Percentiles rank a stretch among this genome's conserved stretches.
phyloP scores from a whole-genome alignment of 2,329 filamentous ascomycete genomes.

The Thelonectria olida region DNA sequence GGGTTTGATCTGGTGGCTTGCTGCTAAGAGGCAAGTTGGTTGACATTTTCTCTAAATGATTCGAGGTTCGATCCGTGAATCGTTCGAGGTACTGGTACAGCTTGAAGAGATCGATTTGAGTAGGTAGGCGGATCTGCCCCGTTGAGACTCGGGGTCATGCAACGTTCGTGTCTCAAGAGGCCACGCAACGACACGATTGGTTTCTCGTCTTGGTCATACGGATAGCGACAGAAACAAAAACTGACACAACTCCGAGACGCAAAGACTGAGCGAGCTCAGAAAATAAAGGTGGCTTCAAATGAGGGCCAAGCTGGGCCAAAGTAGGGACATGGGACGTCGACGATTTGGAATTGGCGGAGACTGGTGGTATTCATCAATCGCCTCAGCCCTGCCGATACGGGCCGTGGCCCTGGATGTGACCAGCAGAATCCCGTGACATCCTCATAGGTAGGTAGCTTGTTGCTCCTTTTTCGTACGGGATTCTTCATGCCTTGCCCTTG shows the following conservation, averaged over 20 bases:
- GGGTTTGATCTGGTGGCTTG: conserved; percentile 2
- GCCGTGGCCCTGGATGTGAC: conserved; percentile 6
- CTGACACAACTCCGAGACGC: not conserved
- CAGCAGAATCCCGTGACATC: conserved; percentile 2
- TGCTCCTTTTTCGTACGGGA: not conserved
- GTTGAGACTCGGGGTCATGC: not conserved
- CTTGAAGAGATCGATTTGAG: not conserved
- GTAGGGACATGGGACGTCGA: conserved; percentile 9
- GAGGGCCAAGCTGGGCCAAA: no score
- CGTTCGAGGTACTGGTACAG: not conserved
- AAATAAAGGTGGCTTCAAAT: no score
- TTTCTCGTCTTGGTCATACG: not conserved
- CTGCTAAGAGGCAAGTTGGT: conserved; percentile 1
- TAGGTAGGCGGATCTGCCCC: not conserved
- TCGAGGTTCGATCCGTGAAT: not conserved
- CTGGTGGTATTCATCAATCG: conserved; percentile 4
- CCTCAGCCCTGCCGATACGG: conserved; percentile 20
- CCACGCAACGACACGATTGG: conserved; percentile 8
- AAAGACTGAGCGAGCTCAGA: no score
- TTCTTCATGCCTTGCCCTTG: not conserved
- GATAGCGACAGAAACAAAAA: not conserved
- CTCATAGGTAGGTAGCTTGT: not conserved
- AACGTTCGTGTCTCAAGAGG: not conserved
- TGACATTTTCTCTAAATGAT: not conserved
- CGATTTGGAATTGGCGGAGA: conserved; percentile 3